Evolutionary conservation across 495 filamentous ascomycete species (phyloP).

Genomic region (Penicillium soppii): DNA sequence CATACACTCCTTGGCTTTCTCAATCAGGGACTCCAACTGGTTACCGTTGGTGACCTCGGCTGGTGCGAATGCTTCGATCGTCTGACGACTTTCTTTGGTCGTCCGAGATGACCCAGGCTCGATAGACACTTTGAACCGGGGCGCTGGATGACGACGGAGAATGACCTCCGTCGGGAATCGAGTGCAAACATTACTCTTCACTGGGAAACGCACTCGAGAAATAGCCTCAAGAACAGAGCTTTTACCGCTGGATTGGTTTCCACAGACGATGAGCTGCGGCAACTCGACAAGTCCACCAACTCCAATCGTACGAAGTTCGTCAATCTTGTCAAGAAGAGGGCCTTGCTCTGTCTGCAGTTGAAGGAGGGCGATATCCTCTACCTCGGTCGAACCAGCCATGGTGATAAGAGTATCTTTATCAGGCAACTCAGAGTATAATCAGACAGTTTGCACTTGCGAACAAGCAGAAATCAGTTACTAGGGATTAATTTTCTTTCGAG

Average conservation of each 20-base stretch:
- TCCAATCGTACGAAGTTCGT: constrained; percentile 2
- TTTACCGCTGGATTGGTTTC: constrained; percentile 62
- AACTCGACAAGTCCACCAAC: constrained; percentile 3
- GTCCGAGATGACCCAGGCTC: constrained; percentile 29
- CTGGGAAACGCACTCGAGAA: constrained; percentile 60
- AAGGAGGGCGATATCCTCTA: too few species aligned
- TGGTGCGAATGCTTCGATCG: constrained; percentile 15
- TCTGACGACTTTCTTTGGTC: too few species aligned
- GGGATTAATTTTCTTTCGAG: too few species aligned
- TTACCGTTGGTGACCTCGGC: constrained; percentile 26
- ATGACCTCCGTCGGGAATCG: constrained; percentile 59
- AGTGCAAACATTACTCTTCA: constrained; percentile 52
- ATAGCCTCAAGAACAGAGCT: constrained; percentile 68
- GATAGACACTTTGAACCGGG: constrained; percentile 29
- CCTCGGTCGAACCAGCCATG: too few species aligned
- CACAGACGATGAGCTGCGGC: constrained; percentile 66
- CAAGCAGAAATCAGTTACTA: too few species aligned
- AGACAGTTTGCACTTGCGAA: too few species aligned
- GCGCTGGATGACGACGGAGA: constrained; percentile 32
- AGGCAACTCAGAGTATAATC: too few species aligned
- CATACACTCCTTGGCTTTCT: constrained; percentile 53
- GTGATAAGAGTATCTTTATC: too few species aligned
- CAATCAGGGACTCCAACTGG: constrained; percentile 37
- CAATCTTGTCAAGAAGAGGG: constrained; percentile 1
- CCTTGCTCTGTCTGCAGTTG: constrained; percentile 23